Base-by-base conservation (phyloP, 371 early-diverging fungal species). In the Rhizopus arrhizus region DNA sequence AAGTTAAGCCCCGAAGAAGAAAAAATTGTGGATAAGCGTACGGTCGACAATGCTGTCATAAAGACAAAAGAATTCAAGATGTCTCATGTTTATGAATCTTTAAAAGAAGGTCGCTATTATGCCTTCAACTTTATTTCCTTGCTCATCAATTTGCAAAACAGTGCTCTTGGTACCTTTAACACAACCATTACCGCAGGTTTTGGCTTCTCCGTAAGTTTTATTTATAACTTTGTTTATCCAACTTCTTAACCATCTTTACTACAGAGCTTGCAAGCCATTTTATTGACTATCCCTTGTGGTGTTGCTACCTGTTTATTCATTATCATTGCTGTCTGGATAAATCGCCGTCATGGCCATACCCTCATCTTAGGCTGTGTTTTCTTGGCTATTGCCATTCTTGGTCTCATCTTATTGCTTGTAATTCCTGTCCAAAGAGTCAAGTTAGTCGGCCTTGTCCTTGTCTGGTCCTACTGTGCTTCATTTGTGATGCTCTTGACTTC, bases 251-350 rank as follows among this genome's bases (percentile, higher is more conserved):
- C 13, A 6, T n/a, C 15, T n/a, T 43, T n/a, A 13, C 15, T n/a
- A 4, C n/a, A 43, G 43, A 43, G 29, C 8, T 29, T 48, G 9
- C 65, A 75, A 42, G 66, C 79, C 11, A 68, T 78, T 51, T 67
- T 78, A 35, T 60, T 78, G 22, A 64, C 65, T 11, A 65, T 79
- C 33, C 79, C 79, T 15, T 70, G 68, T 6, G 76, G 76, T 56
- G 65, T 67, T 6, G 59, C 57, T 33, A 66, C 66, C 48, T 66
- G 64, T 54, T 53, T 79, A 12, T 68, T 58, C 28, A 73, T 78
- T 50, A 58, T 61, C 45, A 34, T 66, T 46, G 75, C 67, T n/a
- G 59, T 73, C 29, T 75, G 70, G 68, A 58, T 58, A 34, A 75
- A 73, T 42, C 68, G 69, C 31, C 62, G 59, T 7, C 73, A 69